These are phyloP conservation scores for Setaria viridis DNA, from an alignment of 202 grass and related monocot species.

Conservation along the genomic window DNA sequence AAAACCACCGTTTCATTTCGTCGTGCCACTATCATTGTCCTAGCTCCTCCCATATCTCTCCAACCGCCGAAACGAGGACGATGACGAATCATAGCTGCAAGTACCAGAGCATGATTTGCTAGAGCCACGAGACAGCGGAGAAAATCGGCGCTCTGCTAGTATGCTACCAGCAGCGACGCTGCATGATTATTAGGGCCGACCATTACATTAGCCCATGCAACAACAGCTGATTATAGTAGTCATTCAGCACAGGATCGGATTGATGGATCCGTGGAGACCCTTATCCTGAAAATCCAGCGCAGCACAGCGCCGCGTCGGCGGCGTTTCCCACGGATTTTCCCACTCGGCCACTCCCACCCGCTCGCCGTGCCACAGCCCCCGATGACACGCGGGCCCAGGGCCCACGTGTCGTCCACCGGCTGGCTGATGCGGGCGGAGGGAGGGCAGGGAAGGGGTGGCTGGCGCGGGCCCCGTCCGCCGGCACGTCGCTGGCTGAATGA, in stretches of 20 bases:
- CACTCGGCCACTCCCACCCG: too few species aligned
- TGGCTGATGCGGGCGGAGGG: too few species aligned
- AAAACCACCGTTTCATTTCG: neutral
- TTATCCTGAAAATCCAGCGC: neutral
- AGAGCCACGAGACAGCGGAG: neutral
- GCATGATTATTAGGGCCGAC: neutral
- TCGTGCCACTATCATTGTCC: neutral
- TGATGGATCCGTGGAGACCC: neutral
- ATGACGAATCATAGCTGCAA: neutral
- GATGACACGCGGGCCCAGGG: neutral
- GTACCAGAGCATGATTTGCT: neutral
- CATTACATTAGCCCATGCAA: neutral
- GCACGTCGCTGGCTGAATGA: neutral
- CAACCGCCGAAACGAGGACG: neutral
- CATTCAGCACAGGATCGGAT: too few species aligned
- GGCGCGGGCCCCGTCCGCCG: constrained; percentile 1
- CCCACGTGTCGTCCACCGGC: neutral
- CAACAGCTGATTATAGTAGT: neutral
- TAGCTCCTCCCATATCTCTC: neutral
- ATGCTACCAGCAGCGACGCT: too few species aligned
- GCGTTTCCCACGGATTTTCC: constrained; percentile 2
- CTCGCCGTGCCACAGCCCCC: too few species aligned
- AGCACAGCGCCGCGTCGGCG: constrained; percentile 29
- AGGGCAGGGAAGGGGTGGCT: neutral
- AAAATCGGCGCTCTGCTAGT: too few species aligned